phyloP scores from a whole-genome alignment of 495 filamentous ascomycete species.

The Xylaria flabelliformis region DNA sequence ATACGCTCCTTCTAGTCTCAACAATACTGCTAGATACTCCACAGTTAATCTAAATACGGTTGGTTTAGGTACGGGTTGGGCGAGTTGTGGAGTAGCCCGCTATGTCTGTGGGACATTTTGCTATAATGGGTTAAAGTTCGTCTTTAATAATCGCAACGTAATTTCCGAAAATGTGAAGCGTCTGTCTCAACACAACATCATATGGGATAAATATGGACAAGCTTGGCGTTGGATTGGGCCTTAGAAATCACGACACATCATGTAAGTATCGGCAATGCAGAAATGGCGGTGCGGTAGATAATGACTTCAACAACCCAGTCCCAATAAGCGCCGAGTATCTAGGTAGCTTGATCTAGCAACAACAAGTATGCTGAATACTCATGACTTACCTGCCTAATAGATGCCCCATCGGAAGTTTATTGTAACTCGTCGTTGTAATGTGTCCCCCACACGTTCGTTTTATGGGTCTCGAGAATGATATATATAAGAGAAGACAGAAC shows the following conservation, averaged over 20 bases:
- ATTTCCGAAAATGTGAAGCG: not conserved
- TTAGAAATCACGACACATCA: not conserved
- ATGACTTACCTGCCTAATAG: slow-evolving; percentile 7
- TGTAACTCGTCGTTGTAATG: not conserved
- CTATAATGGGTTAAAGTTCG: not conserved
- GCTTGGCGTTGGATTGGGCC: not conserved
- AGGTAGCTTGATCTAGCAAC: not conserved
- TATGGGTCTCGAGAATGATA: not conserved
- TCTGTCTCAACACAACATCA: not conserved
- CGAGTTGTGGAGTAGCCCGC: not conserved
- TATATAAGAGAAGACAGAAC: not conserved
- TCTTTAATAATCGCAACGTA: not conserved
- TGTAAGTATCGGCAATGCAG: not conserved
- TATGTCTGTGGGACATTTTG: not conserved
- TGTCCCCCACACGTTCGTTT: not conserved
- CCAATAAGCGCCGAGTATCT: not conserved
- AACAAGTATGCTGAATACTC: not conserved
- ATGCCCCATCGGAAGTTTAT: not conserved
- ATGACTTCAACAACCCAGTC: not conserved
- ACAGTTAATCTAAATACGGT: not conserved
- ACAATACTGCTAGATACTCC: not conserved
- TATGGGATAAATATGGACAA: not conserved
- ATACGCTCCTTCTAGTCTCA: not conserved
- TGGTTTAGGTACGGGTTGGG: not conserved
- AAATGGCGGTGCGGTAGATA: not conserved